Percentiles rank a stretch among this genome's conserved stretches.
These are phyloP conservation scores for Paxillus involutus DNA, from an alignment of 768 basidiomycete species.

Conservation along the genomic window DNA sequence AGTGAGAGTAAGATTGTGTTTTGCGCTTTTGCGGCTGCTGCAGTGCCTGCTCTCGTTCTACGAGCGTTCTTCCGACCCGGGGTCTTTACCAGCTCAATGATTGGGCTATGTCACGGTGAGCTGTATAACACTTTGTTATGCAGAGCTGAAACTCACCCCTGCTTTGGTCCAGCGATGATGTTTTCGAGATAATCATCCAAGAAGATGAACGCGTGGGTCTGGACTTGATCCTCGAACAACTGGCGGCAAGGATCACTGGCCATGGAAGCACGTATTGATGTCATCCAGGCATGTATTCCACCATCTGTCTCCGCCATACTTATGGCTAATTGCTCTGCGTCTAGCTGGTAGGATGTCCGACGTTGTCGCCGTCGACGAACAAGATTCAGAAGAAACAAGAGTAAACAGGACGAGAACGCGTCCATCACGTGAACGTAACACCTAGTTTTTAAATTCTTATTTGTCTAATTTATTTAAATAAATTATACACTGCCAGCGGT, in stretches of 20 bases:
- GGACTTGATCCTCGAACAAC: conserved; percentile 70
- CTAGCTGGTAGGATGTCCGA: background rate
- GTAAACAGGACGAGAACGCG: conserved; percentile 24
- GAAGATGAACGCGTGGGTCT: conserved; percentile 75
- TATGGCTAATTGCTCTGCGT: background rate
- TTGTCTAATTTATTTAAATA: too few relatives aligned
- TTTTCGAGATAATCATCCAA: conserved; percentile 75
- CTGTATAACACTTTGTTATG: background rate
- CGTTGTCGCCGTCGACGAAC: background rate
- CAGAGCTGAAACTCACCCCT: conserved; percentile 49
- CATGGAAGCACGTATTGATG: conserved; percentile 66
- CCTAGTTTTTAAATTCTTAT: too few relatives aligned
- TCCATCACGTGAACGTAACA: conserved; percentile 24
- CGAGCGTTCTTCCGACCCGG: conserved; percentile 67
- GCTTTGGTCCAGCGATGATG: conserved; percentile 63
- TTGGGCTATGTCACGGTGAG: conserved; percentile 42
- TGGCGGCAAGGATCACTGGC: conserved; percentile 70
- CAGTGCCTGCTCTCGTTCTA: conserved; percentile 45
- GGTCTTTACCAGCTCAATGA: conserved; percentile 83
- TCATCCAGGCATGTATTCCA: conserved; percentile 70
- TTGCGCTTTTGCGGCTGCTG: conserved; percentile 45
- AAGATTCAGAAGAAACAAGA: conserved; percentile 8
- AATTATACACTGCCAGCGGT: too few relatives aligned
- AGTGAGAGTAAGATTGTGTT: conserved; percentile 39
- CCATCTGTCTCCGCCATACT: conserved; percentile 13